These are phyloP conservation scores for Insectozyma bohioensis DNA, from an alignment of 1,139 yeast genomes.

Conservation along the genomic window DNA sequence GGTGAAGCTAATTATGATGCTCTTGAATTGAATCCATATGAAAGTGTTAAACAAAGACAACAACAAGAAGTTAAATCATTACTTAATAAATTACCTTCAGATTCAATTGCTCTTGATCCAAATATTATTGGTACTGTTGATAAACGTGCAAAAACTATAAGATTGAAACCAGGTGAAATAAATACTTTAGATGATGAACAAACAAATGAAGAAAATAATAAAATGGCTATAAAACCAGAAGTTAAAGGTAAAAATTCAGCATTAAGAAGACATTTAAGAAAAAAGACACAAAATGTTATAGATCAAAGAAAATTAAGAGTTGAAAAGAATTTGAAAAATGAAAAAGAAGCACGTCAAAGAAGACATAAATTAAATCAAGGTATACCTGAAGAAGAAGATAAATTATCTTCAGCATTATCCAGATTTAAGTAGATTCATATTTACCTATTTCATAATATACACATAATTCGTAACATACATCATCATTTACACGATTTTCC, in stretches of 20 bases:
- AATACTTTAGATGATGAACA: constrained; percentile 42
- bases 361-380: constrained; percentile 50
- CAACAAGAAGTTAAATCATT: constrained; percentile 86
- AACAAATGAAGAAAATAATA: constrained; percentile 12
- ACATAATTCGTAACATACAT: constrained; percentile 11
- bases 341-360: constrained; percentile 69
- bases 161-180: constrained; percentile 64
- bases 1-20: constrained; percentile 99
- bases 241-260: constrained; percentile 82
- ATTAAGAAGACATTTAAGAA: constrained; percentile 75
- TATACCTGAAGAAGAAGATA: constrained; percentile 52
- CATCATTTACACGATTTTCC: constrained; percentile 23
- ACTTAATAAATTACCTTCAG: constrained; percentile 87
- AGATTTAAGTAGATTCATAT: constrained; percentile 42
- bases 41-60: constrained; percentile 89
- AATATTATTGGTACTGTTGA: constrained; percentile 83
- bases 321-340: constrained; percentile 73
- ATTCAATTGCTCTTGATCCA: constrained; percentile 90
- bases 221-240: constrained; percentile 54
- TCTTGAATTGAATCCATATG: constrained; percentile 88
- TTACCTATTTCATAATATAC: constrained; percentile 6
- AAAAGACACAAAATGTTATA: constrained; percentile 81
- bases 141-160: constrained; percentile 57
- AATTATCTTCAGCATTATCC: constrained; percentile 55
- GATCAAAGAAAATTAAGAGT: constrained; percentile 84